phyloP scores from a whole-genome alignment of 2,329 filamentous ascomycete genomes.

The Didymella pomorum region DNA sequence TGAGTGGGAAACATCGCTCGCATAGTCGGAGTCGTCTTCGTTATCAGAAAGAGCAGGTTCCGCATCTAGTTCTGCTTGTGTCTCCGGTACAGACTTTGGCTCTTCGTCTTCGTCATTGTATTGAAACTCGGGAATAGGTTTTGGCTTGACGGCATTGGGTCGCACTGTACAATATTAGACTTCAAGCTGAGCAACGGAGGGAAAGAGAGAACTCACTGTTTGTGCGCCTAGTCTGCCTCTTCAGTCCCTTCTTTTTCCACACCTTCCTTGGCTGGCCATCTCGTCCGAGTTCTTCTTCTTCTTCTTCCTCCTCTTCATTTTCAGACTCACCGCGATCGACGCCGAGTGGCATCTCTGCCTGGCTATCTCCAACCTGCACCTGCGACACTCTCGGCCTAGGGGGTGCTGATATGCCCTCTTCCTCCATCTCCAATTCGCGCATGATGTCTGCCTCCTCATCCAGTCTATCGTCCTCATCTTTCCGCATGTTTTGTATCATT shows the following conservation, averaged over 20 bases:
- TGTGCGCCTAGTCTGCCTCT: constrained; percentile 74
- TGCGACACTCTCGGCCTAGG: constrained; percentile 41
- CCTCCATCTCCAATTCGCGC: constrained; percentile 70
- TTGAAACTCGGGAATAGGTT: constrained; percentile 50
- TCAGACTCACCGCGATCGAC: constrained; percentile 63
- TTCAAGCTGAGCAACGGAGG: not conserved
- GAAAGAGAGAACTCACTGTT: constrained; percentile 58
- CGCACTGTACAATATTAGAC: constrained; percentile 49
- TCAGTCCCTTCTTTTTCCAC: constrained; percentile 86
- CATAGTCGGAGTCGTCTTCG: constrained; percentile 52
- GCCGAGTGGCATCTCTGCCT: constrained; percentile 55
- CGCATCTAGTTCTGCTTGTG: constrained; percentile 38
- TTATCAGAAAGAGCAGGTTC: constrained; percentile 50
- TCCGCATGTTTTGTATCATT: constrained; percentile 74
- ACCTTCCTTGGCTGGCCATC: constrained; percentile 67
- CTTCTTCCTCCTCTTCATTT: constrained; percentile 68
- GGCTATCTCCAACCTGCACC: constrained; percentile 54
- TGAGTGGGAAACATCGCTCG: constrained; percentile 51
- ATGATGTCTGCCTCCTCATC: constrained; percentile 79
- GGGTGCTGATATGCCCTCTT: constrained; percentile 34
- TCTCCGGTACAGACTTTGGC: constrained; percentile 52
- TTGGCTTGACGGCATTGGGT: constrained; percentile 51
- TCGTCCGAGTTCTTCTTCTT: constrained; percentile 55
- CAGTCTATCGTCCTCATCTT: constrained; percentile 59
- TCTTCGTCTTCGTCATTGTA: constrained; percentile 41